Percentiles rank a stretch among this genome's conserved stretches.
Conservation (phyloP, 805 yeast genomes). For the Danielia reshetovae region DNA sequence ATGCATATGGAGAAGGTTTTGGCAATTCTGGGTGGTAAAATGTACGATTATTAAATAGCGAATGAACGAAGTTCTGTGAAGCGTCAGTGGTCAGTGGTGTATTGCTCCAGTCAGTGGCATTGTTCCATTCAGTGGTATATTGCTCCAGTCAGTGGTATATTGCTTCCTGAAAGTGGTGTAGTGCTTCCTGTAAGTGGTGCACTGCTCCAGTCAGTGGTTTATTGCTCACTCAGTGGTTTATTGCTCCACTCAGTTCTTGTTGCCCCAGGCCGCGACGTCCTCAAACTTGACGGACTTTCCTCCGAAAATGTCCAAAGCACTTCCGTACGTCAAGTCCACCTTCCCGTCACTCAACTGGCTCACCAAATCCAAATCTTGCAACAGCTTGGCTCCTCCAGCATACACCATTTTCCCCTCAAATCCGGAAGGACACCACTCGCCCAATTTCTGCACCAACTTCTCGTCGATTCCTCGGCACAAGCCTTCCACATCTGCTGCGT, state of each 20-base stretch:
- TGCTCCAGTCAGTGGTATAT: no score
- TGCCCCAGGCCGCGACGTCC: conserved; percentile 82
- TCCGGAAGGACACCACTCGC: conserved; percentile 65
- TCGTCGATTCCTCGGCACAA: conserved; percentile 90
- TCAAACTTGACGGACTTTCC: conserved; percentile 73
- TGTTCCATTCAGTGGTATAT: no score
- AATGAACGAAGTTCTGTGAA: background rate
- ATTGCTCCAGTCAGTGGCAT: no score
- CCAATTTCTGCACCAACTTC: conserved; percentile 63
- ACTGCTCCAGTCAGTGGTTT: no score
- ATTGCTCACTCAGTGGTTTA: no score
- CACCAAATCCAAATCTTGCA: conserved; percentile 67
- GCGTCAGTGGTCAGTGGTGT: no score
- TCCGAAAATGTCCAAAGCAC: conserved; percentile 92
- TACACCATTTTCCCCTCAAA: conserved; percentile 73
- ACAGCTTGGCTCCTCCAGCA: conserved; percentile 92
- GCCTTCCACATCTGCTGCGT: conserved; percentile 99
- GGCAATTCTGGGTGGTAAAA: conserved; percentile 31
- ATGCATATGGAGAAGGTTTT: conserved; percentile 31
- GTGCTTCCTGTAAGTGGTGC: no score
- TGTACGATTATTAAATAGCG: conserved; percentile 4
- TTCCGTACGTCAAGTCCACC: conserved; percentile 91
- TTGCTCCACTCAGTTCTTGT: no score
- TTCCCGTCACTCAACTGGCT: conserved; percentile 65
- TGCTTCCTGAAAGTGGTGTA: no score